phyloP scores from a whole-genome alignment of 2,329 filamentous ascomycete species.

The Lachnellula hyalina region DNA sequence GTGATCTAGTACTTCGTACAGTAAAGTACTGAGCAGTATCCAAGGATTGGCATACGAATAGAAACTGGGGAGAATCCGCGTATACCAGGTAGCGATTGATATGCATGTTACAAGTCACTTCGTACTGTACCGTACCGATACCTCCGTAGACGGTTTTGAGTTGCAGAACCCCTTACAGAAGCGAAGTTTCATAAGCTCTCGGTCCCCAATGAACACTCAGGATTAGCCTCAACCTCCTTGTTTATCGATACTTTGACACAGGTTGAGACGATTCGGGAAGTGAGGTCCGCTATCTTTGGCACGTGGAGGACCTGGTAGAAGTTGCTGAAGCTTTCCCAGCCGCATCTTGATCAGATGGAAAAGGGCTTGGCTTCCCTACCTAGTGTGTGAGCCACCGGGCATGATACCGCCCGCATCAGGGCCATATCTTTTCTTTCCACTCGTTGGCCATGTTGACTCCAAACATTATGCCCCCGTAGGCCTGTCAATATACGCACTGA shows the following conservation, averaged over 20 bases:
- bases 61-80: constrained; percentile 7
- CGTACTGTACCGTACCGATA: constrained; percentile 9
- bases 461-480: constrained; percentile 21
- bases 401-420: constrained; percentile 8
- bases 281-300: constrained; percentile 8
- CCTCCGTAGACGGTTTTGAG: constrained; percentile 17
- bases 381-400: constrained; percentile 21
- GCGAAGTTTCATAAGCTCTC: constrained; percentile 24
- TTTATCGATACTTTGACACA: constrained; percentile 11
- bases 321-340: constrained; percentile 8
- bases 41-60: constrained; percentile 12
- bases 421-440: background rate
- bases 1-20: background rate
- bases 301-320: constrained; percentile 5
- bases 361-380: constrained; percentile 2
- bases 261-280: constrained; percentile 13
- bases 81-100: constrained; percentile 3
- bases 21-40: background rate
- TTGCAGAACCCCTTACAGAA: constrained; percentile 12
- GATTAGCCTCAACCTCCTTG: constrained; percentile 13
- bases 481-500: constrained; percentile 13
- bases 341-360: constrained; percentile 18
- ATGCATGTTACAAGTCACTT: constrained; percentile 9
- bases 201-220: constrained; percentile 21
- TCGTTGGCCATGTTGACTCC: constrained; percentile 9